Conservation (phyloP, 768 basidiomycete genomes). For the Rubroboletus pulcherrimus region DNA sequence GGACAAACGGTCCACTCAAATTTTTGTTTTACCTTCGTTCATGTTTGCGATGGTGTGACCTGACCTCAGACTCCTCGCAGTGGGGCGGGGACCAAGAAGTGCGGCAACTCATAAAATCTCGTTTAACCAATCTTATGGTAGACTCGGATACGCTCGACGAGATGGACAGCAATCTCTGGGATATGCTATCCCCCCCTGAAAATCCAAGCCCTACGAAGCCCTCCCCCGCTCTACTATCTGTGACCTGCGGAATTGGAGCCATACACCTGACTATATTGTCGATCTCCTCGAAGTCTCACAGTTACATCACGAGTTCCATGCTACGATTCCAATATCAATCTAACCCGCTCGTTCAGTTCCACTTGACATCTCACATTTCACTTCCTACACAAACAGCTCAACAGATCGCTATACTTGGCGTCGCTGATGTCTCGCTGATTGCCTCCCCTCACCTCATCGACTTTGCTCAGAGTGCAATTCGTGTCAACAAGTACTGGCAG, state of each 20-base stretch:
- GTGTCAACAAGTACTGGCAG: conserved; percentile 41
- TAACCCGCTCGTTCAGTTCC: conserved; percentile 5
- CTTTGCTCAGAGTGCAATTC: conserved; percentile 54
- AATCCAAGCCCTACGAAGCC: conserved; percentile 4
- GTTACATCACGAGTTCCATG: conserved; percentile 22
- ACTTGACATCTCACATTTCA: conserved; percentile 16
- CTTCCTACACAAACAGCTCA: conserved; percentile 9
- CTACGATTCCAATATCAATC: conserved; percentile 25
- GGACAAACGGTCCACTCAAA: conserved; percentile 68
- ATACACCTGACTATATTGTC: conserved; percentile 21
- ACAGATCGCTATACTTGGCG: conserved; percentile 31
- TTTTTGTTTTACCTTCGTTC: conserved; percentile 73
- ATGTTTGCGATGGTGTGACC: conserved; percentile 46
- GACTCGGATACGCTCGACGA: conserved; percentile 43
- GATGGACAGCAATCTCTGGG: conserved; percentile 15
- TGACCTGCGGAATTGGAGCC: conserved; percentile 17
- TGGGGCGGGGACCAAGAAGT: conserved; percentile 31
- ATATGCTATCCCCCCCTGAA: conserved; percentile 21
- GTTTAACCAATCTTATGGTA: conserved; percentile 34
- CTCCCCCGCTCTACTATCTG: conserved; percentile 6
- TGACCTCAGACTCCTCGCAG: conserved; percentile 1
- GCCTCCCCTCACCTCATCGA: conserved; percentile 58
- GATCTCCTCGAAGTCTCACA: conserved; percentile 19
- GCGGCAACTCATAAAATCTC: conserved; percentile 35
- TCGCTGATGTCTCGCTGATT: conserved; percentile 40